Conservation (phyloP, 2,329 filamentous ascomycete species). For the Oidium heveae region DNA sequence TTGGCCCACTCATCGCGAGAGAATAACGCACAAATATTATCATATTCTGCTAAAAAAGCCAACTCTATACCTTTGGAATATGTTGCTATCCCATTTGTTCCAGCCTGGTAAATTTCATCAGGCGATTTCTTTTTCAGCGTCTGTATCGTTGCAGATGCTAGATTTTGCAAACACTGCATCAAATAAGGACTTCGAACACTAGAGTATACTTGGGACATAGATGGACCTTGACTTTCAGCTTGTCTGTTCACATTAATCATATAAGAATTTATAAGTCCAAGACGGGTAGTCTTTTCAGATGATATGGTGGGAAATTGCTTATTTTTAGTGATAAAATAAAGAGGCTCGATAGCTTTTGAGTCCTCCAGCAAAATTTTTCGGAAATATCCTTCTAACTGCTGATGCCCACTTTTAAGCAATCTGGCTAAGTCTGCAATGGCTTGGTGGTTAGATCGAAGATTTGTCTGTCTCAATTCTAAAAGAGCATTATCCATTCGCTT, state of each 20-base stretch:
- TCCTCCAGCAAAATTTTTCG: conserved; percentile 57
- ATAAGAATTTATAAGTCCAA: conserved; percentile 58
- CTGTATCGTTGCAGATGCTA: conserved; percentile 67
- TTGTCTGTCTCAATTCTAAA: conserved; percentile 64
- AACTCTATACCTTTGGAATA: conserved; percentile 76
- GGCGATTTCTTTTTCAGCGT: conserved; percentile 54
- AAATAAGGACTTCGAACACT: conserved; percentile 73
- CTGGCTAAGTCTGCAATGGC: conserved; percentile 58
- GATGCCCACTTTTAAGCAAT: conserved; percentile 54
- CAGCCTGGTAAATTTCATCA: conserved; percentile 64
- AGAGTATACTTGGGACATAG: conserved; percentile 59
- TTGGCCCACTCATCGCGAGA: conserved; percentile 60
- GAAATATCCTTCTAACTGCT: conserved; percentile 66
- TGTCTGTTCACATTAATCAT: conserved; percentile 35
- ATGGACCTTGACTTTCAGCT: conserved; percentile 26
- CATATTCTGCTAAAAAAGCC: conserved; percentile 69
- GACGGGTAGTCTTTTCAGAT: conserved; percentile 46
- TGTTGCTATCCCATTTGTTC: conserved; percentile 73
- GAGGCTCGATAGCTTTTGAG: conserved; percentile 56
- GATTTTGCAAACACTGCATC: conserved; percentile 55
- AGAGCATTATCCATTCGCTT: conserved; percentile 75
- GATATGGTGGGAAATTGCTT: conserved; percentile 59
- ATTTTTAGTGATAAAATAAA: conserved; percentile 83
- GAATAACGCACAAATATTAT: conserved; percentile 75
- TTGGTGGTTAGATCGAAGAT: conserved; percentile 74